Evolutionary conservation across 768 basidiomycete species (phyloP).

Genomic region (Trametes sanguinea): DNA sequence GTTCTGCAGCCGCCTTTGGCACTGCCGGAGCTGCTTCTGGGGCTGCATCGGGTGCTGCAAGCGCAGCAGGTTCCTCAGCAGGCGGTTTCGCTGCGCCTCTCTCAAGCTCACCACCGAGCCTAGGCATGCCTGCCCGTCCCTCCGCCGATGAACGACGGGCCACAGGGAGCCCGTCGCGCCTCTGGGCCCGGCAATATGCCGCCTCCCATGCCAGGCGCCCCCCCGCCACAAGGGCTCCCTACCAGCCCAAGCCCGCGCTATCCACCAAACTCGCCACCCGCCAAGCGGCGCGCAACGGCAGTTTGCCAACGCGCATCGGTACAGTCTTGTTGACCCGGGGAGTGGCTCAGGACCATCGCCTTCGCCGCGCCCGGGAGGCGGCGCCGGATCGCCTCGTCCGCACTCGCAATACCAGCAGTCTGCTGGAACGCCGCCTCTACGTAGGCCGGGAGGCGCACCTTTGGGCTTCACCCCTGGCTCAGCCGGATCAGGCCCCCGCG

Average conservation of each 20-base stretch:
- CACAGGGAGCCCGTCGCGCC: background rate
- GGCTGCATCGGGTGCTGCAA: background rate
- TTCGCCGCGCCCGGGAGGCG: slow-evolving; percentile 13
- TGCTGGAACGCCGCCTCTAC: slow-evolving; percentile 20
- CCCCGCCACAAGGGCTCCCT: background rate
- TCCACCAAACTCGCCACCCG: background rate
- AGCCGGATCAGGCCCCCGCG: slow-evolving; percentile 7
- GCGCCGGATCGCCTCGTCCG: too few relatives aligned
- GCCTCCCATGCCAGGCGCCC: background rate
- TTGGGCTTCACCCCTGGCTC: slow-evolving; percentile 1
- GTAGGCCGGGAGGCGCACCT: slow-evolving; percentile 6
- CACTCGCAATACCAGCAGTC: background rate
- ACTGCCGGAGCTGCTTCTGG: background rate
- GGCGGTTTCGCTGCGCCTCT: slow-evolving; percentile 1
- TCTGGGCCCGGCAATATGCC: background rate
- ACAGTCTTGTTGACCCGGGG: slow-evolving; percentile 9
- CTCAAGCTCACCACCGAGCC: slow-evolving; percentile 9
- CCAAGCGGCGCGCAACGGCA: background rate
- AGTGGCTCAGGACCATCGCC: background rate
- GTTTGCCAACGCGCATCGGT: background rate
- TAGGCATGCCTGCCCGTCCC: slow-evolving; percentile 13
- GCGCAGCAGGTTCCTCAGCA: background rate
- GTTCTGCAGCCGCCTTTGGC: background rate
- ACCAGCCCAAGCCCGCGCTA: slow-evolving; percentile 1
- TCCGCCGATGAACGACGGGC: slow-evolving; percentile 10